A percentile compares a stretch with the other conserved stretches of the same genome.
Conservation (phyloP, 768 basidiomycete species). For the Xerocomellus amylosporus region DNA sequence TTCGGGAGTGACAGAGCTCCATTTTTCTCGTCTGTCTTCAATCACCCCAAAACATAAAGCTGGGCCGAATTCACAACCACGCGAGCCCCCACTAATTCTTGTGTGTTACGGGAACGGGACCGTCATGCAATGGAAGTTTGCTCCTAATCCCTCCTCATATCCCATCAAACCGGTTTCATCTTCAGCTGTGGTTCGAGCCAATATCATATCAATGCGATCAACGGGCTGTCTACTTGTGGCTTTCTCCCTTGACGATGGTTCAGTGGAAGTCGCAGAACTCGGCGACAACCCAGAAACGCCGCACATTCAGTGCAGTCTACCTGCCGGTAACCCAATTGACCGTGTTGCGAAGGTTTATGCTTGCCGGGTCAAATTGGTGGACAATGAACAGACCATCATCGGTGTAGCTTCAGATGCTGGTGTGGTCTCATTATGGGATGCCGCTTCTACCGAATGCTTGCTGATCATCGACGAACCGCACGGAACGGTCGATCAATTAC, state of each 20-base stretch:
- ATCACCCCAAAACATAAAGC: slow-evolving; percentile 15
- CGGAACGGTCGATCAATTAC: slow-evolving; percentile 58
- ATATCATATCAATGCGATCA: slow-evolving; percentile 47
- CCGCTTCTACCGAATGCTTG: slow-evolving; percentile 59
- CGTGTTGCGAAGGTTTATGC: slow-evolving; percentile 52
- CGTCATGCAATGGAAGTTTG: slow-evolving; percentile 50
- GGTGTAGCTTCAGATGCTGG: slow-evolving; percentile 64
- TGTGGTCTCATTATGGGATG: slow-evolving; percentile 75
- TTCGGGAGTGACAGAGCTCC: slow-evolving; percentile 53
- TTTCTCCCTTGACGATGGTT: slow-evolving; percentile 65
- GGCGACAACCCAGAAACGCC: slow-evolving; percentile 43
- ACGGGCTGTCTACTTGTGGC: slow-evolving; percentile 50
- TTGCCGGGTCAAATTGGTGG: slow-evolving; percentile 50
- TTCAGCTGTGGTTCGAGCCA: slow-evolving; percentile 44
- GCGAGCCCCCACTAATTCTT: slow-evolving; percentile 34
- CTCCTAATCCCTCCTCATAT: slow-evolving; percentile 20
- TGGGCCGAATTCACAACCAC: slow-evolving; percentile 11
- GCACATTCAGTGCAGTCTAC: slow-evolving; percentile 46
- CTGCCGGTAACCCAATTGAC: slow-evolving; percentile 59
- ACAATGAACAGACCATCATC: slow-evolving; percentile 50
- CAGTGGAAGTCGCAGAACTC: slow-evolving; percentile 58
- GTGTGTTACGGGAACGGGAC: slow-evolving; percentile 59
- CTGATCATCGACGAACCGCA: slow-evolving; percentile 57
- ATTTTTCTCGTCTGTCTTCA: slow-evolving; percentile 36
- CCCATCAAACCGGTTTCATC: slow-evolving; percentile 45